Base-by-base conservation (phyloP, 2,329 filamentous ascomycete genomes). In the Metarhizium album region DNA sequence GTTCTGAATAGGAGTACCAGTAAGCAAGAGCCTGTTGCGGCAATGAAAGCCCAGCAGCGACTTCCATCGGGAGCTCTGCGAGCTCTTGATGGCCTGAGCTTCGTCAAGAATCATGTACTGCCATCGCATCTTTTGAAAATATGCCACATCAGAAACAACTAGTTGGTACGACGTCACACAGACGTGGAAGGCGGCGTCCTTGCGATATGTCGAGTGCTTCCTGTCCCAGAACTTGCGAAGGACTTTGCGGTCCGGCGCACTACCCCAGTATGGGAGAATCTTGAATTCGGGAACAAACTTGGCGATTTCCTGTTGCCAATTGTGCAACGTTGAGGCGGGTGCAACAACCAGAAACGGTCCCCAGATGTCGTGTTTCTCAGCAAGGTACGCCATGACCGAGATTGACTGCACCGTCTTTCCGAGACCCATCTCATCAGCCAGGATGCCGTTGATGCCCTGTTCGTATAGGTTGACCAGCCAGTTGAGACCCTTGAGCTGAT, bases 81-180 rank as follows among this genome's bases (percentile, higher is more conserved):
- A 96, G 55, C 90, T 96, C 75, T 98, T 98, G 81, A 98, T 97
- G 58, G 93, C 93, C 66, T 98, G 93, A 2, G 93, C 93, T 69
- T 98, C 93, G 60, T 98, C 93, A 40, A 98, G 80, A 67, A 98
- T 96, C 93, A 98, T 98, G 74, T 98, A 97, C 71, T 97, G 93
- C 93, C 93, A 98, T 60, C 87, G 87, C 78, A 98, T 93, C 75
- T 97, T 97, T 70, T 96, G 91, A 73, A 98, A 97, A 68, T 98
- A 98, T 53, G 90, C 84, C 1, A 94, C 88, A 65, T 98, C 93
- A 24, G 90, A 87, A 20, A 98, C 93, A 24, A 98, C 93, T 37
- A 98, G 77, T 68, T 98, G 93, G 67, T 98, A 98, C 0, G 91
- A 97, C 0, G 93, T 98, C 46, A 98, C 84, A 48, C 96, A 81